Base-by-base conservation (phyloP, 192 early-diverging fungal species). In the Chytriomyces sp. region DNA sequence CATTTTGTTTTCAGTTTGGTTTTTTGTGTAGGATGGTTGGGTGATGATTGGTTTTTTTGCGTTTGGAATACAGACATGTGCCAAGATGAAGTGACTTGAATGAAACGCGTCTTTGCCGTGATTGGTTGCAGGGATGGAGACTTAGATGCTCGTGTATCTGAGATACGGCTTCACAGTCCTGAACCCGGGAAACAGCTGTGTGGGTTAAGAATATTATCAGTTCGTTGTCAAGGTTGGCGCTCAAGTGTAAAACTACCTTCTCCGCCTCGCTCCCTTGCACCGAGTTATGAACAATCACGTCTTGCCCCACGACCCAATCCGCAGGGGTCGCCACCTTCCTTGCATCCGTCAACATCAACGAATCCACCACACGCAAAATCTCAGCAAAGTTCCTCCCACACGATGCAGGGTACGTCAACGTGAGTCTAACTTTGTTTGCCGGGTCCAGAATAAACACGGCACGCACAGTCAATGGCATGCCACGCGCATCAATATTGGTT, bases 311-410 rank as follows among this genome's bases (percentile, higher is more conserved):
- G 80, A 86, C 90, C 97, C 97, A 99, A 85, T 95, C 92, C 76
- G 91, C 96, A 13, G 97, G 97, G 28, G 97, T 99, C 47, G 95
- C 94, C 78, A 99, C 92, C 35, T 91, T 90, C 82, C 94, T 88
- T 72, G 86, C 89, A 82, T 99, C 96, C 62, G 91, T 91, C 44
- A 98, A 82, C 87, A 97, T 95, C 64, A 99, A 86, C 35, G 95
- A 95, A 86, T 99, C 97, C 50, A 97, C 88, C 6, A 92, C 90
- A 44, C 97, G 92, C 79, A 99, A 81, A 81, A 99, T 91, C 88
- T 99, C 97, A 80, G 95, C 91, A 92, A 98, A 97, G 92, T 98
- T 99, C 75, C 97, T 91, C 46, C 96, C 93, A 44, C 86, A 91
- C 49, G 92, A 94, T 49, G 96, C 96, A 44, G 96, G 96, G 81